Base-by-base conservation (phyloP, 2,329 filamentous ascomycete species). In the Cryphonectria carpinicola region DNA sequence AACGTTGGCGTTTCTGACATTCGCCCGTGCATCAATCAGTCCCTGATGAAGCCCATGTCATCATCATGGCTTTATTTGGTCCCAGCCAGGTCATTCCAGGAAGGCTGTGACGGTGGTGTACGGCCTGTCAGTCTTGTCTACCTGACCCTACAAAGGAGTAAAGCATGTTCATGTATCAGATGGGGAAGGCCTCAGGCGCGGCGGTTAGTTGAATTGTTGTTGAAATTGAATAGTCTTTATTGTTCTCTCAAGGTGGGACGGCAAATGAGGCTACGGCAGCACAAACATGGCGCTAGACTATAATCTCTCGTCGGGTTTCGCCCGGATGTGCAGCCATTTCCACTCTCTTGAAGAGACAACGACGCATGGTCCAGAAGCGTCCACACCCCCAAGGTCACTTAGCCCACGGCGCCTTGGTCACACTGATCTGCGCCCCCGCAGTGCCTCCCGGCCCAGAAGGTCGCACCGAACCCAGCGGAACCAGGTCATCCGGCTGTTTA, bases 401-500 rank as follows among this genome's bases (percentile, higher is more conserved):
- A 17, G 72, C 70, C 72, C 72, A 73, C 10, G 72, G 72, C 28
- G 72, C 72, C 62, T 71, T 71, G 3, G 72, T 73, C 28, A 73
- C 60, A 64, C 67, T 72, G 22, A 72, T 68, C 35, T 73, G 72
- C 43, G 71, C 66, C 43, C 70, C 72, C 8, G 72, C 65, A 43
- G 72, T 73, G 17, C 72, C 72, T 68, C 65, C 68, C 19, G 70
- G 72, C 3, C 72, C 72, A 22, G 35, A 60, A n/a, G 72, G 72
- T 41, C 62, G 61, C 8, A 66, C 62, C 32, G 63, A 43, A 25
- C 35, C 62, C 25, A 68, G 54, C 22, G 70, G 61, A 32, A 65
- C 67, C 32, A 63, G 67, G 28, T 60, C 70, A 37, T n/a, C 52
- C 37, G 66, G 66, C 32, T 54, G 43, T 52, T 46, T 43, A 32